Evolutionary conservation across 306 rosid genomes (phyloP).

Genomic region (Pyrus bretschneideri): DNA sequence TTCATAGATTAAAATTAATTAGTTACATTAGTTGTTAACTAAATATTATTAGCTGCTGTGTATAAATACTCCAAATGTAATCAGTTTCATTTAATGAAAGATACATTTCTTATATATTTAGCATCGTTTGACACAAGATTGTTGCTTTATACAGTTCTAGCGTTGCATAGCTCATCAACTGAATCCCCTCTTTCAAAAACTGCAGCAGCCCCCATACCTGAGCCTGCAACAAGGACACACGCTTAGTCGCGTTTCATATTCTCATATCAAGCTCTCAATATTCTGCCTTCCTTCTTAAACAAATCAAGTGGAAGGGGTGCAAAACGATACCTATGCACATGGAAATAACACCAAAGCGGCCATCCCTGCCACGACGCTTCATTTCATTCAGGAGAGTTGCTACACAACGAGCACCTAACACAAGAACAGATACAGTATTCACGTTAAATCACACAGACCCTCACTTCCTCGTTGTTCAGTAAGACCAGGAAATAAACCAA

Average conservation of each 20-base stretch:
- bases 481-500: neutral
- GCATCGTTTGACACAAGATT: neutral
- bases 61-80: too few relatives aligned
- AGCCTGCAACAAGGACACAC: constrained; percentile 34
- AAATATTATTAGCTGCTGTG: too few relatives aligned
- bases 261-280: neutral
- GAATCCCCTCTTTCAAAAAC: constrained; percentile 76
- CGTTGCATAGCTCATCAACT: constrained; percentile 32
- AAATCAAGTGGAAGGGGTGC: neutral
- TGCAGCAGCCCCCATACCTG: constrained; percentile 97
- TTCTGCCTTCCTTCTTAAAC: neutral
- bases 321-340: constrained; percentile 85
- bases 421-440: neutral
- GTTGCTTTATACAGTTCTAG: constrained; percentile 4
- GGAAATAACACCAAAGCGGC: constrained; percentile 79
- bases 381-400: constrained; percentile 80
- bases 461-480: neutral
- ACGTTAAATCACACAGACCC: too few relatives aligned
- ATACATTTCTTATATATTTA: neutral
- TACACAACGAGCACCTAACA: constrained; percentile 81
- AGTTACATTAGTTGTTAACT: too few relatives aligned
- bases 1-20: too few relatives aligned
- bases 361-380: constrained; percentile 72
- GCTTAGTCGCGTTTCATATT: neutral
- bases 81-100: too few relatives aligned